Percentiles rank a stretch among this genome's conserved stretches.
These are phyloP conservation scores for Peronospora tabacina DNA, from an alignment of 352 stramenopile genomes.

Conservation along the genomic window DNA sequence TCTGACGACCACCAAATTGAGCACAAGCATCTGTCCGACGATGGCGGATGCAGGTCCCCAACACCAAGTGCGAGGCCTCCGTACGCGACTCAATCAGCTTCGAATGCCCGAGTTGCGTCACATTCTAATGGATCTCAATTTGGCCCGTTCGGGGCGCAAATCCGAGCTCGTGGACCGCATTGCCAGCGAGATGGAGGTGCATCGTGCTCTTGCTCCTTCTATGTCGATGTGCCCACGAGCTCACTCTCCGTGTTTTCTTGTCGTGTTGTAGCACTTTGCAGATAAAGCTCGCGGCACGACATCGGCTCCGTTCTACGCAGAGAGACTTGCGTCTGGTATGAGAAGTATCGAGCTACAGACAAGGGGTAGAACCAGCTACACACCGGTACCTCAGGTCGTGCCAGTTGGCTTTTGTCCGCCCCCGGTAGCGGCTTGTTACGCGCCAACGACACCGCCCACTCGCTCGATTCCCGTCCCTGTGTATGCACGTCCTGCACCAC, in stretches of 20 bases:
- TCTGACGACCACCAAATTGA: background rate
- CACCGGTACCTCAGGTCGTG: constrained; percentile 2
- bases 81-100: constrained; percentile 42
- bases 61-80: constrained; percentile 37
- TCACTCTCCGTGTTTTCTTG: constrained; percentile 3
- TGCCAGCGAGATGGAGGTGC: constrained; percentile 48
- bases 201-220: background rate
- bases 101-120: constrained; percentile 70
- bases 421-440: constrained; percentile 3
- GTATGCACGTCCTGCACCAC: constrained; percentile 9
- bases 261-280: constrained; percentile 34
- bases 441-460: constrained; percentile 8
- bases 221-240: background rate
- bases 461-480: constrained; percentile 14
- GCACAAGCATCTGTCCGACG: background rate
- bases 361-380: constrained; percentile 6
- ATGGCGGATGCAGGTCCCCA: constrained; percentile 23
- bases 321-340: constrained; percentile 39
- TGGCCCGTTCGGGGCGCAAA: constrained; percentile 66
- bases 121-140: constrained; percentile 59
- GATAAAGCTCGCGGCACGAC: constrained; percentile 43
- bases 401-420: constrained; percentile 7
- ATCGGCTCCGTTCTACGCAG: constrained; percentile 49
- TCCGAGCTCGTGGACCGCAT: constrained; percentile 76
- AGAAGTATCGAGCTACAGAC: constrained; percentile 46